Evolutionary conservation across 805 yeast genomes (phyloP).

Genomic region (Torulaspora delbrueckii): DNA sequence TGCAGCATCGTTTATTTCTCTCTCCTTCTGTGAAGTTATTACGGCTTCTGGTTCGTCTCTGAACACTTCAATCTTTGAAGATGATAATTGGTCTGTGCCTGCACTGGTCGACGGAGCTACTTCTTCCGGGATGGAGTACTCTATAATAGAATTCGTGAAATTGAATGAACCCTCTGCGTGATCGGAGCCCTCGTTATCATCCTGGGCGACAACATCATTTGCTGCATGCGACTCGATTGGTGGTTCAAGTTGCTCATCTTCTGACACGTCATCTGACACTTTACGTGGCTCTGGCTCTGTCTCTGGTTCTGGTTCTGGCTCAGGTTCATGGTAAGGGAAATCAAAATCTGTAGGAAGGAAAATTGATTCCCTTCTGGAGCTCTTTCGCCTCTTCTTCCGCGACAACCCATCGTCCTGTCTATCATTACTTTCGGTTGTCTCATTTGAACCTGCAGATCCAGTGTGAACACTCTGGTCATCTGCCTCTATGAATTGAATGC

Average conservation of each 20-base stretch:
- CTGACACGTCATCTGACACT: background rate
- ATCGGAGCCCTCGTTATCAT: slow-evolving; percentile 5
- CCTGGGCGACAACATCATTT: slow-evolving; percentile 4
- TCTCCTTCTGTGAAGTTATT: background rate
- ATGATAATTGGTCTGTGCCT: slow-evolving; percentile 13
- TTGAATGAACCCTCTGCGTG: slow-evolving; percentile 17
- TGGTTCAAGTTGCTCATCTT: background rate
- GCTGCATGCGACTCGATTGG: background rate
- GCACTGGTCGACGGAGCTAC: slow-evolving; percentile 4
- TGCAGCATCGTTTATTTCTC: slow-evolving; percentile 14
- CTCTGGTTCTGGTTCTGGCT: background rate
- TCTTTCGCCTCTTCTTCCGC: slow-evolving; percentile 35
- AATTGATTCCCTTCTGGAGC: slow-evolving; percentile 41
- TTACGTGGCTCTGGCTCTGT: background rate
- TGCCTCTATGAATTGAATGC: slow-evolving; percentile 9
- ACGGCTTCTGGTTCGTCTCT: slow-evolving; percentile 19
- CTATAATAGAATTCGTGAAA: slow-evolving; percentile 30
- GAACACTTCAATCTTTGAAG: slow-evolving; percentile 27
- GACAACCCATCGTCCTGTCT: slow-evolving; percentile 18
- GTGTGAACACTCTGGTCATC: slow-evolving; percentile 17
- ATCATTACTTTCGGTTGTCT: slow-evolving; percentile 5
- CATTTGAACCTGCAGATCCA: background rate
- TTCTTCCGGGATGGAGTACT: slow-evolving; percentile 35
- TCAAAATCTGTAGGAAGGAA: slow-evolving; percentile 35
- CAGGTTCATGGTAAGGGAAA: slow-evolving; percentile 20